phyloP scores from a whole-genome alignment of 2,329 filamentous ascomycete genomes.

The Neonectria sp. region DNA sequence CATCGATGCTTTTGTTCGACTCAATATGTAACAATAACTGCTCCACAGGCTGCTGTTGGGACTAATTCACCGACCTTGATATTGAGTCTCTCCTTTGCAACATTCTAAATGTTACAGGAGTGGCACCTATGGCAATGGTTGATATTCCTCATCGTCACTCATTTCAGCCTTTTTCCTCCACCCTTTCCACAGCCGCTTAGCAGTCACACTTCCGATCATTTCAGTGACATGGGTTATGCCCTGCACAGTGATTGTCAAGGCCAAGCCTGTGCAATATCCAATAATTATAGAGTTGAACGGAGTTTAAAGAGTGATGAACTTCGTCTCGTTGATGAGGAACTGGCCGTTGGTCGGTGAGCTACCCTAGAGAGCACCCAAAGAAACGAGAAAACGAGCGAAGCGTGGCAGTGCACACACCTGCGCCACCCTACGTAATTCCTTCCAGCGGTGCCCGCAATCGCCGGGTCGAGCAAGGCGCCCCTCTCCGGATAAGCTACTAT shows the following conservation, averaged over 20 bases:
- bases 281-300: neutral
- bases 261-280: neutral
- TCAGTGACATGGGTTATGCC: too few species aligned
- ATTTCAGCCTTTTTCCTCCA: neutral
- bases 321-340: neutral
- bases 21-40: neutral
- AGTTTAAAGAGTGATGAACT: neutral
- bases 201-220: too few species aligned
- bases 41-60: too few species aligned
- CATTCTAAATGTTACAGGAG: neutral
- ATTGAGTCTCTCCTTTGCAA: neutral
- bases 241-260: neutral
- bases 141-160: too few species aligned
- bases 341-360: neutral
- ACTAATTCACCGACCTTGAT: neutral
- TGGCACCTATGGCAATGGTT: neutral
- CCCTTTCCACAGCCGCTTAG: neutral
- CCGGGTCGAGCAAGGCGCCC: neutral
- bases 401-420: constrained; percentile 21
- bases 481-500: neutral
- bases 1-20: neutral
- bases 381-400: neutral
- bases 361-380: neutral
- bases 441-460: constrained; percentile 24
- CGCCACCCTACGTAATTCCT: constrained; percentile 19